A percentile compares a stretch with the other conserved stretches of the same genome.
Evolutionary conservation across 345 rosid genomes (phyloP).

Genomic region (Eucalyptus rudis): DNA sequence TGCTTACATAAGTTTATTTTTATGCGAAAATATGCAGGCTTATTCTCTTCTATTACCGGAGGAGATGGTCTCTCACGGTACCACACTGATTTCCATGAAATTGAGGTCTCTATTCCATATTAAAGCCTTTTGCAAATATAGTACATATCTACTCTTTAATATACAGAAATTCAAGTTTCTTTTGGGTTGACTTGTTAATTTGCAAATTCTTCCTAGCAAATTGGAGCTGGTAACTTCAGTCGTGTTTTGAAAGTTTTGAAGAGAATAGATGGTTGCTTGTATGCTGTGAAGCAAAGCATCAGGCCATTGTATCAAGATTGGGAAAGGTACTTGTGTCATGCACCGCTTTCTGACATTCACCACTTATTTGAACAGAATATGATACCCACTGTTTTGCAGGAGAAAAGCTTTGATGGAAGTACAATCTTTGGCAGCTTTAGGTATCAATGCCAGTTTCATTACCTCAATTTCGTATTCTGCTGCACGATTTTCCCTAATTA

Average conservation of each 20-base stretch:
- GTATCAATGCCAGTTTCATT: slow-evolving; percentile 17
- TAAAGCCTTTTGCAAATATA: background rate
- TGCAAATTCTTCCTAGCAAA: slow-evolving; percentile 39
- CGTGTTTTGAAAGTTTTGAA: slow-evolving; percentile 78
- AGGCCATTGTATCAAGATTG: slow-evolving; percentile 55
- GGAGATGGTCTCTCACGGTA: slow-evolving; percentile 95
- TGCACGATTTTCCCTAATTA: background rate
- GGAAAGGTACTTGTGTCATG: slow-evolving; percentile 41
- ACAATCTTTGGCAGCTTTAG: slow-evolving; percentile 94
- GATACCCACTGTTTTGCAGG: slow-evolving; percentile 22
- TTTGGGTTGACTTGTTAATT: background rate
- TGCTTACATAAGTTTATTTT: background rate
- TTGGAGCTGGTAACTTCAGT: slow-evolving; percentile 88
- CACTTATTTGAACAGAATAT: background rate
- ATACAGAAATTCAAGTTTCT: background rate
- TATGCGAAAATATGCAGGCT: slow-evolving; percentile 23
- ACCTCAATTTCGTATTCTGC: background rate
- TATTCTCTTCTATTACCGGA: slow-evolving; percentile 39
- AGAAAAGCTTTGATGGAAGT: slow-evolving; percentile 98
- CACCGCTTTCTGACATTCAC: background rate
- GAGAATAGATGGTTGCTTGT: slow-evolving; percentile 94
- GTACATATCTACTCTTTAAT: background rate
- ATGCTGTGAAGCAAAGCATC: slow-evolving; percentile 79
- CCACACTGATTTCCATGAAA: slow-evolving; percentile 87
- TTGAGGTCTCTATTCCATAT: slow-evolving; percentile 39